phyloP scores from a whole-genome alignment of 768 basidiomycete species.

The Lactifluus hygrophoroides region DNA sequence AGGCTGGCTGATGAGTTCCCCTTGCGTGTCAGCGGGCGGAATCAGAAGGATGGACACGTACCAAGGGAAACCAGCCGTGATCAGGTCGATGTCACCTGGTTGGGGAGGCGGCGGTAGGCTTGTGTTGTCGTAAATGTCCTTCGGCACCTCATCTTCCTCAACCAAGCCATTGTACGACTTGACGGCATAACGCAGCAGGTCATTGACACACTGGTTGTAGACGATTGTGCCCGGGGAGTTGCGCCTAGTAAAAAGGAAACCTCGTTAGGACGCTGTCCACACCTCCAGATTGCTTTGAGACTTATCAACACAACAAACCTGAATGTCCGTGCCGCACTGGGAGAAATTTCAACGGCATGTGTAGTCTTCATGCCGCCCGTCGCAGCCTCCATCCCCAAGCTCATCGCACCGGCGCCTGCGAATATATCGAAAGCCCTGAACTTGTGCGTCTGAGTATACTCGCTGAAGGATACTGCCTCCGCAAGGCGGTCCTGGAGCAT shows the following conservation, averaged over 20 bases:
- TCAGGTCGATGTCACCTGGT: constrained; percentile 48
- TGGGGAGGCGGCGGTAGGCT: constrained; percentile 39
- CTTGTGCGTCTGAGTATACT: constrained; percentile 21
- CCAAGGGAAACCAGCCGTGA: constrained; percentile 75
- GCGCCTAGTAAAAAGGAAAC: constrained; percentile 29
- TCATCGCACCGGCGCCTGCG: constrained; percentile 50
- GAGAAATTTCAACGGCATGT: constrained; percentile 65
- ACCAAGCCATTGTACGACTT: constrained; percentile 35
- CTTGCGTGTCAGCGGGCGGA: neutral
- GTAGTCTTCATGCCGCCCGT: constrained; percentile 46
- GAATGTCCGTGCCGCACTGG: constrained; percentile 62
- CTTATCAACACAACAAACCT: constrained; percentile 30
- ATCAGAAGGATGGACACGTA: constrained; percentile 21
- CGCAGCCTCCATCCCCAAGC: constrained; percentile 46
- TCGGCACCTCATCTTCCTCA: constrained; percentile 29
- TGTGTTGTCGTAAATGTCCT: constrained; percentile 32
- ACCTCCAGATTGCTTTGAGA: neutral
- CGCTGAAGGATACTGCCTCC: constrained; percentile 24
- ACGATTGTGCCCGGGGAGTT: constrained; percentile 46
- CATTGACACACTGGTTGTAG: constrained; percentile 67
- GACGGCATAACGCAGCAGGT: constrained; percentile 48
- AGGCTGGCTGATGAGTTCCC: constrained; percentile 44
- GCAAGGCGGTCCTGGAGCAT: constrained; percentile 21
- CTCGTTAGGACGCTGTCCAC: neutral
- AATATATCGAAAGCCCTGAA: constrained; percentile 37